Base-by-base conservation (phyloP, 23 red algal species). In the Gracilariopsis chorda region DNA sequence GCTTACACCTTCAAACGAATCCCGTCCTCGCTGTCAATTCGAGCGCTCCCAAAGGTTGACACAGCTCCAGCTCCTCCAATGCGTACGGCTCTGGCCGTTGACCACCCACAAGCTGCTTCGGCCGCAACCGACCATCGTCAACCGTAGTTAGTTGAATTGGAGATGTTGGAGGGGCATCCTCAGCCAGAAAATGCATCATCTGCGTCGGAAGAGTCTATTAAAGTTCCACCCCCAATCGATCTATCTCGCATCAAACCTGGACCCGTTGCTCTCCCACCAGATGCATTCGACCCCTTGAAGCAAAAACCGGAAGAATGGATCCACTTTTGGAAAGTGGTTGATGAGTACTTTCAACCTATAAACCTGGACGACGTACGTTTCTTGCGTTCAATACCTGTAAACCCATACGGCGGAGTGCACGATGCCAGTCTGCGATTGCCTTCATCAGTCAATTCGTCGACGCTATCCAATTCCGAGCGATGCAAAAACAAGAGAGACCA, bases 361-460 rank as follows among this genome's bases (percentile, higher is more conserved):
- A 90, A 77, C 56, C 49, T 53, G 37, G 67, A 78, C 25, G 51
- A 90, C 51, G 86, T 78, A 44, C 68, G 52, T 20, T 78, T 51
- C 48, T 32, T 90, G 51, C 86, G 86, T 51, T 39, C 70, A 46
- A 77, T 90, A 40, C 86, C 86, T 12, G 86, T 90, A 21, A 90
- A 90, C n/a, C 86, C 86, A 40, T 90, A 78, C 21, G 49, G 52
- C 9, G 86, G 39, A 20, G 2, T 46, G 20, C 56, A 68, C 33
- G 86, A 90, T 78, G 45, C 33, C 34, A 35, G 41, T 62, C 12
- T 90, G 34, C 86, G 68, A 12, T 68, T 90, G 37, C 86, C 86
- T 53, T 71, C 47, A 84, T 46, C 28, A 34, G 1, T 24, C 28
- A 73, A 73, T 73, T 73, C 67, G 42, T 28, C 47, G 47, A 73